Evolutionary conservation across 2,329 filamentous ascomycete genomes (phyloP).

Genomic region (Neospermospora avenae): DNA sequence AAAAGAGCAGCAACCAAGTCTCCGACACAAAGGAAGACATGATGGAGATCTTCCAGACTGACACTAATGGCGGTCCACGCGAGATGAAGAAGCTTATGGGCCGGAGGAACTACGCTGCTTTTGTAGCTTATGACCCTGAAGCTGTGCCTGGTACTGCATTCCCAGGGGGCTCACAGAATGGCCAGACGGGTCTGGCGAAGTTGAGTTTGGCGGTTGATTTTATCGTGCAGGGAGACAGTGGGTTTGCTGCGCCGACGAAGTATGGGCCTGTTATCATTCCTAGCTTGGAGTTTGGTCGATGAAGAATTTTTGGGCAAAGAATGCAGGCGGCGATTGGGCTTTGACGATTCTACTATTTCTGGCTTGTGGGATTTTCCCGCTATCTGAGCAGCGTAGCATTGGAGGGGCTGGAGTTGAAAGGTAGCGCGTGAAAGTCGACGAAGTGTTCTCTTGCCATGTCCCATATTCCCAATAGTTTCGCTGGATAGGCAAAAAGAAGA

Average conservation of each 20-base stretch:
- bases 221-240: slow-evolving; percentile 89
- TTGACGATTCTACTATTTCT: slow-evolving; percentile 8
- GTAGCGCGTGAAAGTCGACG: slow-evolving; percentile 13
- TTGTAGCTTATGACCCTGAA: slow-evolving; percentile 93
- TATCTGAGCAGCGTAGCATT: slow-evolving; percentile 10
- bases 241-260: slow-evolving; percentile 80
- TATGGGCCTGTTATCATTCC: slow-evolving; percentile 96
- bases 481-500: neutral
- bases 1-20: slow-evolving; percentile 67
- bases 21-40: slow-evolving; percentile 98
- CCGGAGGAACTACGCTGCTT: slow-evolving; percentile 84
- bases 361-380: neutral
- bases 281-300: slow-evolving; percentile 72
- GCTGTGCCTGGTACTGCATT: slow-evolving; percentile 38
- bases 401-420: slow-evolving; percentile 20
- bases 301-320: neutral
- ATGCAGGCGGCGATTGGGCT: neutral
- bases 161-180: slow-evolving; percentile 35
- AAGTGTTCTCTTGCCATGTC: neutral
- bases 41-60: slow-evolving; percentile 99
- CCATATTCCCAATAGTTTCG: neutral
- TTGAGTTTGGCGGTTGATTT: slow-evolving; percentile 93
- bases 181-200: slow-evolving; percentile 52
- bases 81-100: slow-evolving; percentile 94
- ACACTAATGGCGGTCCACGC: slow-evolving; percentile 77